Percentiles rank a stretch among this genome's conserved stretches.
These are phyloP conservation scores for Furcasterigmium sp. DNA, from an alignment of 2,329 filamentous ascomycete species.

Conservation along the genomic window DNA sequence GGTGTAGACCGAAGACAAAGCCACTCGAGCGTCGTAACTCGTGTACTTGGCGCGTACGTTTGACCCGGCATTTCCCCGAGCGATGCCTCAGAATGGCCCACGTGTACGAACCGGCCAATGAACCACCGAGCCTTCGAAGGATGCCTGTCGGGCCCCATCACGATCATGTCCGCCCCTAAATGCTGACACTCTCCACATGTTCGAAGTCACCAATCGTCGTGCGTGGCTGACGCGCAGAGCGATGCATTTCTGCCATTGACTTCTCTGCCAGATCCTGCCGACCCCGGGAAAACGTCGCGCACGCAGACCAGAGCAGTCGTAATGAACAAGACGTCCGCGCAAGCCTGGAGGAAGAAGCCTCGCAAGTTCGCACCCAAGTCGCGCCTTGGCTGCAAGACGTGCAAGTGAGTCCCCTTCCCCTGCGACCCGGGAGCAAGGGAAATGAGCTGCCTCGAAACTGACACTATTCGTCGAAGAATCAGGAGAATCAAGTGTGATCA, in stretches of 20 bases:
- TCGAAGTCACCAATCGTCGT: no score
- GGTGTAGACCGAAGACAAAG: no score
- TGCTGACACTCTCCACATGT: no score
- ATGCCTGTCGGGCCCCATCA: no score
- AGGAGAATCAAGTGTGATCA: constrained; percentile 31
- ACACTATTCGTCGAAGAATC: constrained; percentile 20
- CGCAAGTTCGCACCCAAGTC: constrained; percentile 32
- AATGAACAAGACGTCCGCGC: constrained; percentile 16
- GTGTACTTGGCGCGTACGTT: no score
- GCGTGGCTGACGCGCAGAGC: constrained; percentile 5
- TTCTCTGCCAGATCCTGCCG: no score
- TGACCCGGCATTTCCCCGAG: no score
- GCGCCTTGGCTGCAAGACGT: constrained; percentile 31
- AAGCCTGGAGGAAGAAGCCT: constrained; percentile 30
- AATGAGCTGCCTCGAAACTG: constrained; percentile 8
- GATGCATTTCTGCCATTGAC: no score
- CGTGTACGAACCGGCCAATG: constrained; percentile 20
- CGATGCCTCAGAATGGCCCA: constrained; percentile 2
- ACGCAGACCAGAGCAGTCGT: no score
- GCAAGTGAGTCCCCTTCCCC: constrained; percentile 26
- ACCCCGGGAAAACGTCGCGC: no score
- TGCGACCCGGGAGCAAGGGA: constrained; percentile 3
- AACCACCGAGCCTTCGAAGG: constrained; percentile 1
- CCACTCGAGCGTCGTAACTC: no score
- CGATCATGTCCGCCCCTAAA: no score